Evolutionary conservation across 306 rosid species (phyloP), one percentile per base, ranked within the genome.

Genomic region (Vigna angularis): DNA sequence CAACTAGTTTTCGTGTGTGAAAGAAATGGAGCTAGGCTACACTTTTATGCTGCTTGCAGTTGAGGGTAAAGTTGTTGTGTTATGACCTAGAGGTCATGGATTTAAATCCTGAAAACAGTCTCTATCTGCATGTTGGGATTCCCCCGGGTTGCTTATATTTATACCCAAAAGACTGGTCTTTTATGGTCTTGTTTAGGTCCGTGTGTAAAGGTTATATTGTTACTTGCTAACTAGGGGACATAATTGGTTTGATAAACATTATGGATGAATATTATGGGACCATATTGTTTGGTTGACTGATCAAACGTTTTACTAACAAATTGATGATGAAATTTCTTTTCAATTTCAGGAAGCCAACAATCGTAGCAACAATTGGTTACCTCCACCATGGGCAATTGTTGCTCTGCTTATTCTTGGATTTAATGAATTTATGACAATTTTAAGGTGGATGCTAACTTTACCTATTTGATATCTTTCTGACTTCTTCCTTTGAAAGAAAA

Each of bases 311-410:
- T 70, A 65, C 68, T 15, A 32, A 78, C 9, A 34, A 24, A 36
- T 53, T 51, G 50, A 53, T 78, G 63, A 73, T 64, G 65, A 75
- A 56, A 70, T 52, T 70, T 7, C 44, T 70, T 70, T 34, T 70
- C 18, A 50, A 73, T 72, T 83, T 70, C 92, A 93, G 98, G 93
- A 91, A 80, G 97, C 98, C 74, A 87, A 83, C 92, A 93, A 77
- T 85, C 91, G 97, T 18, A 90, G 40, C 71, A 91, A 84, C 91
- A 87, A 87, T 84, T 91, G 97, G 98, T 76, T 93, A 75, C 98
- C 98, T 59, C 98, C 98, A 73, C 98, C 98, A 63, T 93, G 98
- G 98, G 98, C 98, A 9, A 93, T 93, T 76, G 79, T 82, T 85
- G 97, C 97, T 40, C 75, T 93, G 84, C 6, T 91, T 79, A 24